phyloP scores from a whole-genome alignment of 2,329 filamentous ascomycete genomes.

The Venturia aucupariae region DNA sequence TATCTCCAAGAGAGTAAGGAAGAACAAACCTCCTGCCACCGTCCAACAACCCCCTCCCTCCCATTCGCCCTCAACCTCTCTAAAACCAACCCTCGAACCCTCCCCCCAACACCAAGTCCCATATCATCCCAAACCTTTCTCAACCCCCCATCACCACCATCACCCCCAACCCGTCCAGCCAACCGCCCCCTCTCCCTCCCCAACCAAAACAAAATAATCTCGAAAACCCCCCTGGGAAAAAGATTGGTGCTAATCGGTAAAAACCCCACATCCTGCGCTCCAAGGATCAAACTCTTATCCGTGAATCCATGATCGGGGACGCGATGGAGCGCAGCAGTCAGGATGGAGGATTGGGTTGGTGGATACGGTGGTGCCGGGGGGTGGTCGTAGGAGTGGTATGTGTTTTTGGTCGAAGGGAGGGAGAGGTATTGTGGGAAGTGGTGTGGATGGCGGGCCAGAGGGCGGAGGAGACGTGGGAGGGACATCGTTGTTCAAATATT shows the following conservation, averaged over 20 bases:
- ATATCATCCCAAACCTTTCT: slow-evolving; percentile 28
- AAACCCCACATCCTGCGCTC: slow-evolving; percentile 76
- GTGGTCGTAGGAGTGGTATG: slow-evolving; percentile 69
- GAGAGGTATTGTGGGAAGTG: not conserved
- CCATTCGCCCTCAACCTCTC: slow-evolving; percentile 67
- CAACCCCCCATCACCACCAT: slow-evolving; percentile 16
- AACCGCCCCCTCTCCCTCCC: slow-evolving; percentile 56
- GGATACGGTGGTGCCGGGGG: slow-evolving; percentile 55
- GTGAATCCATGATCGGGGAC: slow-evolving; percentile 81
- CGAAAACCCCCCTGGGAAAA: slow-evolving; percentile 70
- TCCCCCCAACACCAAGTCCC: slow-evolving; percentile 41
- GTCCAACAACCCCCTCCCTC: slow-evolving; percentile 50
- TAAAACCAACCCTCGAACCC: slow-evolving; percentile 64
- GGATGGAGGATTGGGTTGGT: slow-evolving; percentile 59
- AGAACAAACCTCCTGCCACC: slow-evolving; percentile 73
- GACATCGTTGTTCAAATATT: not conserved
- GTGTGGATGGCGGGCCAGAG: not conserved
- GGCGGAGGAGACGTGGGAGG: slow-evolving; percentile 2
- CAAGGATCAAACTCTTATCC: slow-evolving; percentile 58
- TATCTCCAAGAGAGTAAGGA: not conserved
- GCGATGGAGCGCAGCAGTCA: slow-evolving; percentile 69
- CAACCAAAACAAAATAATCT: slow-evolving; percentile 71
- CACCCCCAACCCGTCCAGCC: slow-evolving; percentile 25
- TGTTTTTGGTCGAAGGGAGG: not conserved
- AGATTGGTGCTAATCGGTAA: slow-evolving; percentile 73